Conservation (phyloP, 768 basidiomycete genomes). For the Lactarius pseudohatsudake region DNA sequence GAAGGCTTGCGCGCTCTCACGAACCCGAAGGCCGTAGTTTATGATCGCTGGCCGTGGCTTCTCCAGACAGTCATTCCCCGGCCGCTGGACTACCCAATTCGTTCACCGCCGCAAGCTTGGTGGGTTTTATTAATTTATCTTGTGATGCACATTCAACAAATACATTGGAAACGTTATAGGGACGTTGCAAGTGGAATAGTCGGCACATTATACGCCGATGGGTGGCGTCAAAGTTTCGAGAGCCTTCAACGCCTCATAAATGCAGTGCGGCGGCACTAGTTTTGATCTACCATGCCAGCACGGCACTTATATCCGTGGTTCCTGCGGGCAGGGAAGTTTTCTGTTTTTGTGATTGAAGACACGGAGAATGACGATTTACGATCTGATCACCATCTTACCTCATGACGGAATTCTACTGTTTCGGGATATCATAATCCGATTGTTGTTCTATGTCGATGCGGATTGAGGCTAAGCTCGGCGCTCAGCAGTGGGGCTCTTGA, state of each 20-base stretch:
- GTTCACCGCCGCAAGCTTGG: constrained; percentile 73
- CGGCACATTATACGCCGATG: constrained; percentile 49
- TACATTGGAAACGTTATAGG: constrained; percentile 36
- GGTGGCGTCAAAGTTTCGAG: constrained; percentile 45
- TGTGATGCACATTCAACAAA: not conserved
- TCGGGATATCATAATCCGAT: constrained; percentile 21
- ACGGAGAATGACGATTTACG: constrained; percentile 8
- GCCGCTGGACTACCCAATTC: constrained; percentile 83
- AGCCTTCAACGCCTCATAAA: constrained; percentile 42
- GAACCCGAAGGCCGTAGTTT: constrained; percentile 83
- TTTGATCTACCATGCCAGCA: constrained; percentile 13
- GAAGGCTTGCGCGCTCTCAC: constrained; percentile 90
- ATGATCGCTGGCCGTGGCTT: constrained; percentile 81
- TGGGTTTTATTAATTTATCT: constrained; percentile 39
- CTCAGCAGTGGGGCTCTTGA: not conserved
- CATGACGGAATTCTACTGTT: constrained; percentile 13
- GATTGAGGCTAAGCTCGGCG: not conserved
- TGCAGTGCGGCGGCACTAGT: constrained; percentile 35
- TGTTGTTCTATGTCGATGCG: not conserved
- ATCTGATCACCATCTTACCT: constrained; percentile 13
- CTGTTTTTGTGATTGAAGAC: constrained; percentile 7
- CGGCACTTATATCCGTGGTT: constrained; percentile 7
- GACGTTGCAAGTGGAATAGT: constrained; percentile 52
- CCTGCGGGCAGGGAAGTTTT: constrained; percentile 22
- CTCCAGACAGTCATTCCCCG: constrained; percentile 85